Base-by-base conservation (phyloP, 371 early-diverging fungal species). In the Apophysomyces sp. region DNA sequence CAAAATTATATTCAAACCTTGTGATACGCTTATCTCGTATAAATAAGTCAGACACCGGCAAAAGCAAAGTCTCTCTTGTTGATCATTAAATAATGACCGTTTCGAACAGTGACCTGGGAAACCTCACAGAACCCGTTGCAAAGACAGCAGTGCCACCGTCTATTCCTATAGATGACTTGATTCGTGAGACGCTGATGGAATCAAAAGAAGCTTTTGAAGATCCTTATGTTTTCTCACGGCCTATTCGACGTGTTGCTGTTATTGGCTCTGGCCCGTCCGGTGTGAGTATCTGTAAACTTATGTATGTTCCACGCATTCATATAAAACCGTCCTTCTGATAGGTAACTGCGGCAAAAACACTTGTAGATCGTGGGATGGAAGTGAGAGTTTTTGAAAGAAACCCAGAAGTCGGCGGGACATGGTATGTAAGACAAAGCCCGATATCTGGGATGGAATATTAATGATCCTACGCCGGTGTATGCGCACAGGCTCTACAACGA, bases 241-340 rank as follows among this genome's bases (percentile, higher is more conserved):
- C 62, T 0, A 75, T 80, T 31, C 55, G 63, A 1, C 61, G 62
- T 9, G 75, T 75, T 26, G 77, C 77, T 24, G 68, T 80, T 1
- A 68, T 80, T 31, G 80, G 80, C 31, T 75, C 80, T 34, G 80
- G 80, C 9, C 69, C 78, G 28, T 64, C 76, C 49, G 78, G 78
- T 32, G 72, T 72, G 68, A 57, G 62, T 49, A 11, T 18, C 3
- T 4, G n/a, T 34, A 15, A 15, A 30, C 15, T 5, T n/a, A 9
- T 13, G n/a, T 11, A 28, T n/a, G 34, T 40, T 28, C 28, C 0
- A 4, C 26, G 6, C 11, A 21, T 44, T 44, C 21, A 44, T 21
- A 4, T 7, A 39, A 41, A 53, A 9, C 6, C 11, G 9, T 18
- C 40, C 34, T 39, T 16, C 51, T 31, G 15, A 37, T 41, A 78